Conservation (phyloP, 192 early-diverging fungal genomes). For the Nowakowskiella sp. region DNA sequence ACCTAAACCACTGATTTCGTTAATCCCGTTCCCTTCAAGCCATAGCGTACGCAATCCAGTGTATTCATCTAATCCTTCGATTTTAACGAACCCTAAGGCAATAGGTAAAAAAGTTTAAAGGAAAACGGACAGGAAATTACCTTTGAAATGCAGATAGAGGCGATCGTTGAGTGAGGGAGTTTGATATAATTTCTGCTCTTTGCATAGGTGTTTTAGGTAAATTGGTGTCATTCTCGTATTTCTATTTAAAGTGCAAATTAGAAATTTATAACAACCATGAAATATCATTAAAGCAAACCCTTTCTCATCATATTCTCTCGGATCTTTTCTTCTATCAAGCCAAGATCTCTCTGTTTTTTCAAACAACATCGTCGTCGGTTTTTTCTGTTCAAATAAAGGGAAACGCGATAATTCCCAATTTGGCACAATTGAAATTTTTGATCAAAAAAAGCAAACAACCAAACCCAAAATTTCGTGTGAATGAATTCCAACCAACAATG, state of each 20-base stretch:
- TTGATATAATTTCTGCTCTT: conserved; percentile 50
- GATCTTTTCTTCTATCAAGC: conserved; percentile 16
- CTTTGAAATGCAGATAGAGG: conserved; percentile 59
- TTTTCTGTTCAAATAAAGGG: no score
- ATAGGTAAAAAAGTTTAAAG: conserved; percentile 4
- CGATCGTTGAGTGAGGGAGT: conserved; percentile 55
- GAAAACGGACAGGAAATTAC: conserved; percentile 9
- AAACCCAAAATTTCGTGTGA: no score
- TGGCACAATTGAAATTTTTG: no score
- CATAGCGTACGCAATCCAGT: conserved; percentile 44
- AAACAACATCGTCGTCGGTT: no score
- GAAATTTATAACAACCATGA: neutral
- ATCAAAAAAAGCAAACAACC: no score
- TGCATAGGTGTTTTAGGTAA: conserved; percentile 50
- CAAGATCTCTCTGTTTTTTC: no score
- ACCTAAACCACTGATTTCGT: conserved; percentile 35
- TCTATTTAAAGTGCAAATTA: conserved; percentile 14
- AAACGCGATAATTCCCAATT: no score
- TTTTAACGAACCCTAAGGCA: conserved; percentile 46
- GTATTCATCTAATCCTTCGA: conserved; percentile 48
- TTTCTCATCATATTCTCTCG: conserved; percentile 27
- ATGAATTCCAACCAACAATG: no score
- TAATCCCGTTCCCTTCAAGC: conserved; percentile 57
- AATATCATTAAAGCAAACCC: conserved; percentile 13
- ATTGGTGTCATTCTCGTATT: conserved; percentile 48